Evolutionary conservation across 2,329 filamentous ascomycete genomes (phyloP).

Genomic region (Aspergillus amoenus): DNA sequence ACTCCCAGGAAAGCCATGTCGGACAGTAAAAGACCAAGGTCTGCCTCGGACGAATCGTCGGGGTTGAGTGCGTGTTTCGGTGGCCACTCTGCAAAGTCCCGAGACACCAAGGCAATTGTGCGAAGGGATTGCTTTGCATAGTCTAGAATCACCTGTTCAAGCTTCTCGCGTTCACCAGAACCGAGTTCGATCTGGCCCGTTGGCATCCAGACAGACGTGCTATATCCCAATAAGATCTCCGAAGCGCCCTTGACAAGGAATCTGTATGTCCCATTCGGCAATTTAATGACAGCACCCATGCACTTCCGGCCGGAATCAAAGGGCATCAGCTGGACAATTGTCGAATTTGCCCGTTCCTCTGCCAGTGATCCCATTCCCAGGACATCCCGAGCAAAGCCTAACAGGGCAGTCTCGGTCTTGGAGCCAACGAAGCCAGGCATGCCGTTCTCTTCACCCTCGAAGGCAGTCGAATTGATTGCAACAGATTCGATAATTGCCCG

Average conservation of each 20-base stretch:
- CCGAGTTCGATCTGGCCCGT: constrained; percentile 7
- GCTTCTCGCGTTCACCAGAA: background rate
- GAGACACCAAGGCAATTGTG: constrained; percentile 70
- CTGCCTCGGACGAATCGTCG: constrained; percentile 61
- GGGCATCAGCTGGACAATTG: constrained; percentile 62
- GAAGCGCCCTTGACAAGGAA: constrained; percentile 38
- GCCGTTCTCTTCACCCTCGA: constrained; percentile 57
- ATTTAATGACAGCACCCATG: constrained; percentile 35
- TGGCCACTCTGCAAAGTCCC: constrained; percentile 67
- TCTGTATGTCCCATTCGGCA: constrained; percentile 24
- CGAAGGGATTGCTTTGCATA: constrained; percentile 60
- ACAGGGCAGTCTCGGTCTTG: constrained; percentile 68
- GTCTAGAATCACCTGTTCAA: constrained; percentile 17
- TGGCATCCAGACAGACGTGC: constrained; percentile 21
- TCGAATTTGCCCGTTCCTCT: constrained; percentile 57
- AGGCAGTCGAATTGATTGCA: constrained; percentile 60
- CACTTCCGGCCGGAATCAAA: constrained; percentile 71
- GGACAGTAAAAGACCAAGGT: constrained; percentile 65
- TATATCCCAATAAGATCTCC: constrained; percentile 30
- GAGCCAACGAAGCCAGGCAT: constrained; percentile 59
- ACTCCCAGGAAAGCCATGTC: constrained; percentile 70
- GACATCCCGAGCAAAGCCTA: constrained; percentile 62
- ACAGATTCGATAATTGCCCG: constrained; percentile 35
- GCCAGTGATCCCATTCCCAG: constrained; percentile 60
- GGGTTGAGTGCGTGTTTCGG: constrained; percentile 54